These are phyloP conservation scores for Phylloboletellus chloephorus DNA, from an alignment of 1,284 basidiomycete species.

Conservation along the genomic window DNA sequence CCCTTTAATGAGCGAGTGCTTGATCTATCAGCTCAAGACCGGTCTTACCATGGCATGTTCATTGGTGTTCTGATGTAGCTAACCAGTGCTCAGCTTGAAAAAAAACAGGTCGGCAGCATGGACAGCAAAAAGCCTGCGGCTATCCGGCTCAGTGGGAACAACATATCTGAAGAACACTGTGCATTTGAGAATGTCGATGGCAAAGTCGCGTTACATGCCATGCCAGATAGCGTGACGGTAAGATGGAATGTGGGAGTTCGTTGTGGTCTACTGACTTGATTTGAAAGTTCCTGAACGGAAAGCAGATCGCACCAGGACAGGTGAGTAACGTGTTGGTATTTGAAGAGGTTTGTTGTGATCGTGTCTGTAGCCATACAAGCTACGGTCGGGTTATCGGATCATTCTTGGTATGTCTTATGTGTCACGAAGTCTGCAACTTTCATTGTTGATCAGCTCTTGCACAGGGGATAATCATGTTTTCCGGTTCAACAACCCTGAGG, in stretches of 20 bases:
- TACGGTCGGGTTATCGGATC: conserved; percentile 91
- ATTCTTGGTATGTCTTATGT: conserved; percentile 66
- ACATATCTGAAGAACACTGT: conserved; percentile 91
- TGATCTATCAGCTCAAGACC: conserved; percentile 92
- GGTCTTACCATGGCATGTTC: conserved; percentile 69
- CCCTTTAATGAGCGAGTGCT: conserved; percentile 86
- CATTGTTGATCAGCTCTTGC: background rate
- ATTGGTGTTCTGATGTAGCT: conserved; percentile 7
- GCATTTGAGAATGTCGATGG: conserved; percentile 84
- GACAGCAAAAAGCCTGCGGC: conserved; percentile 78
- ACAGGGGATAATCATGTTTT: conserved; percentile 96
- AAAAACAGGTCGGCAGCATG: conserved; percentile 66
- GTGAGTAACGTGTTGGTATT: conserved; percentile 38
- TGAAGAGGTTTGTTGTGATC: conserved; percentile 21
- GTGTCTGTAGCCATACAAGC: conserved; percentile 59
- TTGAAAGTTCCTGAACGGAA: conserved; percentile 83
- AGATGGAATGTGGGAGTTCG: conserved; percentile 25
- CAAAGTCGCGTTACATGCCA: conserved; percentile 75
- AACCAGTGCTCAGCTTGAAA: conserved; percentile 13
- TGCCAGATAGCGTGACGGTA: conserved; percentile 82
- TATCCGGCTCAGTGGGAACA: conserved; percentile 89
- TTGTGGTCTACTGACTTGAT: conserved; percentile 9
- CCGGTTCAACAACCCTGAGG: conserved; percentile 94
- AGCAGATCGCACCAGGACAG: conserved; percentile 71
- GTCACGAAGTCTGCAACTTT: conserved; percentile 8